These are phyloP conservation scores for Deakozyma indianensis DNA, from an alignment of 805 yeast species.

Conservation along the genomic window DNA sequence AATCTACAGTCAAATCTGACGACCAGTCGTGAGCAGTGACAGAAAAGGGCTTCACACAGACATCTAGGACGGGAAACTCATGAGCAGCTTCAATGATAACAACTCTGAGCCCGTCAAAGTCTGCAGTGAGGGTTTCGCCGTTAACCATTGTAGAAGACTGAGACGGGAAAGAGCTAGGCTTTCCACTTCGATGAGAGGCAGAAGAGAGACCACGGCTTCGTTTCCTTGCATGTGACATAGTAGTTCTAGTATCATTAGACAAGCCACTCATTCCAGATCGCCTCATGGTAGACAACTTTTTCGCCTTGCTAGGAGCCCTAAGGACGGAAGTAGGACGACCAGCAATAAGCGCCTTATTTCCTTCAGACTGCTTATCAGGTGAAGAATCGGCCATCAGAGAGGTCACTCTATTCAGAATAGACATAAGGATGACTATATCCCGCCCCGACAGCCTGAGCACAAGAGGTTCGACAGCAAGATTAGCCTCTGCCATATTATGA, in stretches of 20 bases:
- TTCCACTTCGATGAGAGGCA: neutral
- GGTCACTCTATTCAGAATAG: constrained; percentile 57
- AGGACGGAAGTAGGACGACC: neutral
- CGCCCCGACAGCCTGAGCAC: constrained; percentile 70
- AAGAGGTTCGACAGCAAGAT: constrained; percentile 64
- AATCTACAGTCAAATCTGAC: constrained; percentile 57
- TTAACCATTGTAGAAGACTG: constrained; percentile 30
- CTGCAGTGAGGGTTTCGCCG: constrained; percentile 54
- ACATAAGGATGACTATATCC: constrained; percentile 69
- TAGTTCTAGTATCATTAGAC: neutral
- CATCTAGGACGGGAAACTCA: constrained; percentile 76
- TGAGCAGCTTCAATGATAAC: constrained; percentile 84
- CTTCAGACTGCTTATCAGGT: neutral
- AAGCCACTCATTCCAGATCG: neutral
- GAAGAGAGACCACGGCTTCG: neutral
- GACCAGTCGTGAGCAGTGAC: constrained; percentile 73
- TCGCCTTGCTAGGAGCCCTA: neutral
- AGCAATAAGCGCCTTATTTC: neutral
- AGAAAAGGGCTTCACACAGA: constrained; percentile 57
- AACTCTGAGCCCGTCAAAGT: constrained; percentile 61
- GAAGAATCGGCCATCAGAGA: constrained; percentile 1
- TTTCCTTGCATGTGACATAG: too few relatives aligned
- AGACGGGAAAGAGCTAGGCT: neutral
- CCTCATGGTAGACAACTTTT: neutral
- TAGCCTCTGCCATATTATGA: constrained; percentile 46